These are phyloP conservation scores for Penicillium fuscoglaucum DNA, from an alignment of 2,329 filamentous ascomycete genomes.

Conservation along the genomic window DNA sequence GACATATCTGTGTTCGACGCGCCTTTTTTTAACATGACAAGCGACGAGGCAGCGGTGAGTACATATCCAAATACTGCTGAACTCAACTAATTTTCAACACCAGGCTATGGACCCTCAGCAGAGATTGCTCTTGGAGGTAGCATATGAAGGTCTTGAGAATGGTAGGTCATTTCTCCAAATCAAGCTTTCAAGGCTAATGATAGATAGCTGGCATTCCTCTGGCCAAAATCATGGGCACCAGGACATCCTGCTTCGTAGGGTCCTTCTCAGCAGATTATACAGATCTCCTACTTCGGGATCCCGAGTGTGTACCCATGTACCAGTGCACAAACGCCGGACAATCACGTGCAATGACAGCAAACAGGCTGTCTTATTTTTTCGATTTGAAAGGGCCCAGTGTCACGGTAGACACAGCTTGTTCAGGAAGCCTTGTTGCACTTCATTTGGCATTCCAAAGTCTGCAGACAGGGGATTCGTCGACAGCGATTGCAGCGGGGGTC, in stretches of 20 bases:
- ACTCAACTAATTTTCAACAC: neutral
- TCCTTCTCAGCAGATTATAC: conserved; percentile 33
- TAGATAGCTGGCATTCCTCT: conserved; percentile 31
- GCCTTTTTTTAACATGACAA: conserved; percentile 37
- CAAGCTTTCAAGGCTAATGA: neutral
- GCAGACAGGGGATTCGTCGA: conserved; percentile 23
- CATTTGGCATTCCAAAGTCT: conserved; percentile 36
- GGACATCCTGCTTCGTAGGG: conserved; percentile 35
- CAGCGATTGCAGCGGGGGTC: conserved; percentile 28
- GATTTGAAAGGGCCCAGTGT: conserved; percentile 36
- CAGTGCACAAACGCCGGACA: conserved; percentile 31
- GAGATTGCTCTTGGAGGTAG: conserved; percentile 32
- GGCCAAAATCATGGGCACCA: conserved; percentile 24
- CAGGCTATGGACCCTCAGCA: conserved; percentile 35
- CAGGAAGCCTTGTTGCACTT: conserved; percentile 33
- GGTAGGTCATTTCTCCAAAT: conserved; percentile 10
- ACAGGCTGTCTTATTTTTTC: conserved; percentile 37
- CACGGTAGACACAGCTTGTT: conserved; percentile 39
- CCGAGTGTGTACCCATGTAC: conserved; percentile 28
- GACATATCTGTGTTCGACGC: conserved; percentile 35
- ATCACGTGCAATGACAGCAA: conserved; percentile 30
- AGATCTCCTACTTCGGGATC: conserved; percentile 33
- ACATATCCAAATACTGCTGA: neutral
- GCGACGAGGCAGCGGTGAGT: conserved; percentile 32
- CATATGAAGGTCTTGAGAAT: conserved; percentile 34